Percentiles rank a stretch among this genome's conserved stretches.
These are phyloP conservation scores for Aegilops bicornis DNA, from an alignment of 176 grass and related monocot genomes.

Conservation along the genomic window DNA sequence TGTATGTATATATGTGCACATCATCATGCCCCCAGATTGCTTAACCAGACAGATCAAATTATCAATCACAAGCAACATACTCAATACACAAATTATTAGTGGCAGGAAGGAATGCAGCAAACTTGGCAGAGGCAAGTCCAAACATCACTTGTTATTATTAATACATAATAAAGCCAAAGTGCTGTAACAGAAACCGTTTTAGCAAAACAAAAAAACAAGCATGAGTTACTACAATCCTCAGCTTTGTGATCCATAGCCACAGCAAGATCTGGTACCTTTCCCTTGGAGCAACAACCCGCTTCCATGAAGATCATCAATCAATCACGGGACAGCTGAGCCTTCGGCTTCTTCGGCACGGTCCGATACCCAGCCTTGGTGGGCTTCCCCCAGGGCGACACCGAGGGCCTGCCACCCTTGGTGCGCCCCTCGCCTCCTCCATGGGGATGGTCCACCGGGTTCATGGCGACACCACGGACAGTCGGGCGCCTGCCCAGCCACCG, in stretches of 20 bases:
- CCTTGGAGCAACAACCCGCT: neutral
- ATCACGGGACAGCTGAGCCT: neutral
- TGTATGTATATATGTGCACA: neutral
- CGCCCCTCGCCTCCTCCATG: slow-evolving; percentile 3
- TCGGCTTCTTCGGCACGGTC: neutral
- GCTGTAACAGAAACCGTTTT: neutral
- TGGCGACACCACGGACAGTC: neutral
- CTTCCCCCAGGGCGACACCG: neutral
- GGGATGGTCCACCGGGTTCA: slow-evolving; percentile 11
- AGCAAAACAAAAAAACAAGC: neutral
- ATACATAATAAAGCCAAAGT: neutral
- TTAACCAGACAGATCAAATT: neutral
- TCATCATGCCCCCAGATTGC: neutral
- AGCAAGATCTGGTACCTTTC: neutral
- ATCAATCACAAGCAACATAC: neutral
- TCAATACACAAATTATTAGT: neutral
- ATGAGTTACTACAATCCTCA: too few relatives aligned
- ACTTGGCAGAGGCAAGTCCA: neutral
- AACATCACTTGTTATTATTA: neutral
- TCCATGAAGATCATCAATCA: neutral
- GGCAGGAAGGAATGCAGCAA: neutral
- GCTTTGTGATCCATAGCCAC: neutral
- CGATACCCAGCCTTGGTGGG: neutral
- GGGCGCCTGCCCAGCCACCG: neutral
- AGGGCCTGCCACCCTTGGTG: neutral